A percentile compares a stretch with the other conserved stretches of the same genome.
phyloP scores from a whole-genome alignment of 2,329 filamentous ascomycete species.

The Blumeria hordei region DNA sequence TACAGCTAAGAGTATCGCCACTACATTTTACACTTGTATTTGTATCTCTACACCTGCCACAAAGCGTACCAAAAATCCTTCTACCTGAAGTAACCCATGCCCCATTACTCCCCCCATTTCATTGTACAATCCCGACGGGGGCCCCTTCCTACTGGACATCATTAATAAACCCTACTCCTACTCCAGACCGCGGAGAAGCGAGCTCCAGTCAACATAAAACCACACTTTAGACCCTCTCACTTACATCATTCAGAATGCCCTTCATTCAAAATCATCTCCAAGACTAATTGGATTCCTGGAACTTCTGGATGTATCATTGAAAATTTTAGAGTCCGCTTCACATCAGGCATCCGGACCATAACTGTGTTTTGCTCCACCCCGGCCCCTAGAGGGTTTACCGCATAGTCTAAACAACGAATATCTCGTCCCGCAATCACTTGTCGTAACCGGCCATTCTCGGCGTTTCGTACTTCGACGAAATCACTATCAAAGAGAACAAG shows the following conservation, averaged over 20 bases:
- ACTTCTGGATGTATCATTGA: constrained; percentile 85
- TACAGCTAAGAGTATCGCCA: too few relatives aligned
- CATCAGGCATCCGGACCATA: constrained; percentile 10
- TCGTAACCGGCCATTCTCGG: constrained; percentile 75
- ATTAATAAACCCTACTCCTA: too few relatives aligned
- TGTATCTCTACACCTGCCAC: too few relatives aligned
- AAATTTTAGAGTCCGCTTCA: constrained; percentile 64
- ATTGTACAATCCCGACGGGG: too few relatives aligned
- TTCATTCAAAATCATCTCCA: constrained; percentile 83
- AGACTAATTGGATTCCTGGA: constrained; percentile 60
- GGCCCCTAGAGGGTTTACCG: constrained; percentile 29
- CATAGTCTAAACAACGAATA: constrained; percentile 75
- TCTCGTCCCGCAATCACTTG: constrained; percentile 88
- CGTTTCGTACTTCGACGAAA: constrained; percentile 91
- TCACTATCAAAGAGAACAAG: constrained; percentile 84
- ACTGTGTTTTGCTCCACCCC: constrained; percentile 18
- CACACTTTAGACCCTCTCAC: too few relatives aligned
- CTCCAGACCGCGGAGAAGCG: too few relatives aligned
- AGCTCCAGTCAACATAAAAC: too few relatives aligned
- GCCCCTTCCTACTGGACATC: too few relatives aligned
- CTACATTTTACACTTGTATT: too few relatives aligned
- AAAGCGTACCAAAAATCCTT: too few relatives aligned
- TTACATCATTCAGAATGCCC: constrained; percentile 28
- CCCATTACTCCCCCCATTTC: too few relatives aligned
- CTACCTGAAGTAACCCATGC: too few relatives aligned